These are phyloP conservation scores for Carpinus fangiana DNA, from an alignment of 306 rosid species.

Conservation along the genomic window DNA sequence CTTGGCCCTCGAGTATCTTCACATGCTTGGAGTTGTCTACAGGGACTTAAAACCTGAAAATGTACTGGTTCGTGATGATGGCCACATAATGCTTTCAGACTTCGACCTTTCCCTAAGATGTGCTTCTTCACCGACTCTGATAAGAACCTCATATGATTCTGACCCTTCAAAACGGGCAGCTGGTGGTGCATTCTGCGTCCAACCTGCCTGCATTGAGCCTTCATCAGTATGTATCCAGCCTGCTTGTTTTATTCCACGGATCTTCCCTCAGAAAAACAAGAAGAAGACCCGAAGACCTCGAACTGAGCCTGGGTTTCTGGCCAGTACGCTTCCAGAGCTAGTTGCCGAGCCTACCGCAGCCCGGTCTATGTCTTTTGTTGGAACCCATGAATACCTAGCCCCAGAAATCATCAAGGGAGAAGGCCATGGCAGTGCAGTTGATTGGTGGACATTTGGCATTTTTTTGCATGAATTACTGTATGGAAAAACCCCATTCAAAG, in stretches of 20 bases:
- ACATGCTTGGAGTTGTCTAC: slow-evolving; percentile 99
- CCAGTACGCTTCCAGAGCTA: slow-evolving; percentile 86
- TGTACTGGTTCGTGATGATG: slow-evolving; percentile 96
- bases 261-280: slow-evolving; percentile 87
- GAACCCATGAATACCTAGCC: slow-evolving; percentile 97
- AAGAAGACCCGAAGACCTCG: slow-evolving; percentile 61
- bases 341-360: slow-evolving; percentile 98
- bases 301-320: slow-evolving; percentile 59
- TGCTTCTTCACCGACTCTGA: slow-evolving; percentile 80
- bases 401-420: slow-evolving; percentile 97
- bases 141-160: slow-evolving; percentile 60
- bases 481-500: slow-evolving; percentile 98
- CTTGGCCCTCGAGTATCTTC: slow-evolving; percentile 94
- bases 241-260: slow-evolving; percentile 80
- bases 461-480: slow-evolving; percentile 90
- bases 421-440: slow-evolving; percentile 99
- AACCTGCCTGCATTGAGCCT: slow-evolving; percentile 95
- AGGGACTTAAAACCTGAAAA: slow-evolving; percentile 98
- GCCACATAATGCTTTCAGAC: slow-evolving; percentile 99
- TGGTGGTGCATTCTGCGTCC: slow-evolving; percentile 88
- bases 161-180: slow-evolving; percentile 83
- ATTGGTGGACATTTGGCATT: slow-evolving; percentile 99
- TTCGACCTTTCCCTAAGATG: slow-evolving; percentile 96
- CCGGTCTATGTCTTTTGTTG: slow-evolving; percentile 96
- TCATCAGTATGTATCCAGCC: slow-evolving; percentile 93